Base-by-base conservation (phyloP, 352 stramenopile species). In the Phytophthora aleatoria region DNA sequence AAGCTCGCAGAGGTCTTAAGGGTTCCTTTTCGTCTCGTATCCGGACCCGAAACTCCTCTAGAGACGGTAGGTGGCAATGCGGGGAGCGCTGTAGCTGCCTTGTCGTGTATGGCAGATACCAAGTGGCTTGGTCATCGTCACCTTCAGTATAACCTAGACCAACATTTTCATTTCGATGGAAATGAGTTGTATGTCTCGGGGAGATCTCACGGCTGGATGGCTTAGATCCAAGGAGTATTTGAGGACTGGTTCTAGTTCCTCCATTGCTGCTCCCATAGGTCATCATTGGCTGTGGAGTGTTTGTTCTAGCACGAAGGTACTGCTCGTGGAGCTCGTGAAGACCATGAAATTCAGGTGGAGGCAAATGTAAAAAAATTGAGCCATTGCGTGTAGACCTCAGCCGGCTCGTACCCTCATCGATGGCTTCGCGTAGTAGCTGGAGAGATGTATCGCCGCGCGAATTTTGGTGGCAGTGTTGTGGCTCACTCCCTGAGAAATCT, bases 51-150 rank as follows among this genome's bases (percentile, higher is more conserved):
- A 87, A 82, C 44, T 87, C 75, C 5, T 57, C 45, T 24, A 91
- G 49, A 13, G 80, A 88, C 3, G 79, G 74, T 3, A 90, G 63
- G 15, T 61, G 67, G 5, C 72, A 74, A 42, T 85, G 73, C 0
- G 77, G 72, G 0, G 77, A 84, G 1, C 38, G 69, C 42, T 91
- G 78, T 24, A 72, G 65, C 24, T 73, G 62, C 24, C 84, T 76
- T 3, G 80, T 87, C 44, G 84, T 93, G 68, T 93, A 93, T 8
- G 82, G 77, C 43, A 93, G 50, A 44, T 93, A 91, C 53, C 55
- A 71, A 26, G n/a, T 38, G 11, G 24, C 44, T 26, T 59, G 49
- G 5, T 30, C 27, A 10, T 60, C 53, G 5, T 59, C 57, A 36
- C 35, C 33, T 20, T 67, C 51, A 31, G 1, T 30, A 24, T 13